A percentile compares a stretch with the other conserved stretches of the same genome.
These are phyloP conservation scores for Vaccinium myrtillus DNA, from an alignment of 148 eudicot species.

Conservation along the genomic window DNA sequence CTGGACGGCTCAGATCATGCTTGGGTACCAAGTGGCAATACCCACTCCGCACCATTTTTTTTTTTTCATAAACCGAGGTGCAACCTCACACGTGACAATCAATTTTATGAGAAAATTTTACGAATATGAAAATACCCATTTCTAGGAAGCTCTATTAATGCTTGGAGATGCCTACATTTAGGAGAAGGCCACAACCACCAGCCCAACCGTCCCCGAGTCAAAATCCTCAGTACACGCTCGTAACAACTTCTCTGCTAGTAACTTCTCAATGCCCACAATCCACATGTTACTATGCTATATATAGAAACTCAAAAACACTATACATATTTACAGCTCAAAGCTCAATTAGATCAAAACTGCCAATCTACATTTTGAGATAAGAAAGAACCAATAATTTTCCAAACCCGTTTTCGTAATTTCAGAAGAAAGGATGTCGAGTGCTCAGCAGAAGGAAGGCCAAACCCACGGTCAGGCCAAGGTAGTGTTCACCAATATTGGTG, in stretches of 20 bases:
- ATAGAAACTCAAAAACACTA: background rate
- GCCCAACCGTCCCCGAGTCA: background rate
- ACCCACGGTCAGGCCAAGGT: constrained; percentile 20
- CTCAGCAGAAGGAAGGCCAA: constrained; percentile 15
- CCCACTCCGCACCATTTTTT: too few relatives aligned
- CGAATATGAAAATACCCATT: background rate
- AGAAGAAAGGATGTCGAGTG: constrained; percentile 13
- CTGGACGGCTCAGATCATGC: too few relatives aligned
- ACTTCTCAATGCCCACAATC: background rate
- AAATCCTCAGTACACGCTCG: background rate
- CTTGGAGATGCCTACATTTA: background rate
- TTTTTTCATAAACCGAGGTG: too few relatives aligned
- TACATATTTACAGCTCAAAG: background rate
- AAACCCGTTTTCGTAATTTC: background rate
- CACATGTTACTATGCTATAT: background rate
- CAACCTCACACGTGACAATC: background rate
- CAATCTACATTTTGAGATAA: background rate
- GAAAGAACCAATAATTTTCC: background rate
- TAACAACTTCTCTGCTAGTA: background rate
- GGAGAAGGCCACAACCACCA: background rate
- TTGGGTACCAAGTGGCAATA: too few relatives aligned
- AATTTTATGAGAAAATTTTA: too few relatives aligned
- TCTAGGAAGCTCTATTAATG: background rate
- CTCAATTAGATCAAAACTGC: background rate
- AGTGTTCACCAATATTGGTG: background rate